phyloP scores from a whole-genome alignment of 805 yeast species.

The Kluyveromyces nonfermentans region DNA sequence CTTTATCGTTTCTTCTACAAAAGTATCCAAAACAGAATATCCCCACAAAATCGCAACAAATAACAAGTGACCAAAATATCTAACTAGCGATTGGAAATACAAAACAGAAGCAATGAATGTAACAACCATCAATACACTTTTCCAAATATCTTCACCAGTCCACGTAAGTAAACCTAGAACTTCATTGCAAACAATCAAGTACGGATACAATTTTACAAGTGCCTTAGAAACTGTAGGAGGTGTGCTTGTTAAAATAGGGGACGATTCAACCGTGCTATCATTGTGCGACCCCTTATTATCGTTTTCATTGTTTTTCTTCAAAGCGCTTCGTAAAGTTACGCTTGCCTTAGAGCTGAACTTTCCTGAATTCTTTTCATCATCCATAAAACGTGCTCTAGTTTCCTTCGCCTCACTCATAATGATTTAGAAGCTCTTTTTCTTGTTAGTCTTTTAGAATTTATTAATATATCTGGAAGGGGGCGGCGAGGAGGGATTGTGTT shows the following conservation, averaged over 20 bases:
- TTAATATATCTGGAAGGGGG: too few species aligned
- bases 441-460: background rate
- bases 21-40: slow-evolving; percentile 49
- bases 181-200: slow-evolving; percentile 63
- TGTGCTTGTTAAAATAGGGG: slow-evolving; percentile 79
- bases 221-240: slow-evolving; percentile 88
- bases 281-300: slow-evolving; percentile 3
- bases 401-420: slow-evolving; percentile 12
- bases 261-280: slow-evolving; percentile 33
- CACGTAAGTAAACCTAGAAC: slow-evolving; percentile 70
- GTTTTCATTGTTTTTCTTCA: slow-evolving; percentile 11
- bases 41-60: slow-evolving; percentile 52
- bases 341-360: slow-evolving; percentile 26
- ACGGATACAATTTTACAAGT: slow-evolving; percentile 75
- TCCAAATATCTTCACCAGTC: slow-evolving; percentile 81
- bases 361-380: slow-evolving; percentile 10
- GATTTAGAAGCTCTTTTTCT: slow-evolving; percentile 11
- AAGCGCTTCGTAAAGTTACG: slow-evolving; percentile 18
- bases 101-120: slow-evolving; percentile 48
- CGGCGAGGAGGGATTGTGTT: background rate
- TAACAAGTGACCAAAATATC: slow-evolving; percentile 75
- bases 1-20: slow-evolving; percentile 49
- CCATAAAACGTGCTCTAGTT: slow-evolving; percentile 25
- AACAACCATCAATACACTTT: slow-evolving; percentile 53
- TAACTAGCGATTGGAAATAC: slow-evolving; percentile 70